Conservation (phyloP, 345 rosid genomes). For the Aquilaria sinensis region DNA sequence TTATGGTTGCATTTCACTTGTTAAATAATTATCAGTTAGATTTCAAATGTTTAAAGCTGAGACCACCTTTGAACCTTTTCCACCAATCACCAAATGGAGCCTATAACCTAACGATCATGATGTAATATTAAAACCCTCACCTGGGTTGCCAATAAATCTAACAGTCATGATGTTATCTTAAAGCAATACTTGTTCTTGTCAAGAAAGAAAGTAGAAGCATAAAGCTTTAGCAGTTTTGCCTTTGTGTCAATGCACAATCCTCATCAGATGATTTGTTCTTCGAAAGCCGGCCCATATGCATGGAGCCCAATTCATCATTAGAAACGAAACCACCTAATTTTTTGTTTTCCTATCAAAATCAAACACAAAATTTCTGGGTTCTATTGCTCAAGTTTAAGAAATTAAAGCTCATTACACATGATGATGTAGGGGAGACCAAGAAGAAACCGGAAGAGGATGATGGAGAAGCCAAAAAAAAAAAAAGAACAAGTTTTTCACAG, state of each 20-base stretch:
- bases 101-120: too few relatives aligned
- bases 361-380: constrained; percentile 73
- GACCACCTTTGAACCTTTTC: too few relatives aligned
- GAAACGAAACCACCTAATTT: constrained; percentile 41
- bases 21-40: too few relatives aligned
- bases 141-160: too few relatives aligned
- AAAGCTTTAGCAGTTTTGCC: too few relatives aligned
- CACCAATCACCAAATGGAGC: too few relatives aligned
- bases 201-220: too few relatives aligned
- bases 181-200: too few relatives aligned
- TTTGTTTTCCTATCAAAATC: constrained; percentile 66
- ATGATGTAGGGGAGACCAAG: constrained; percentile 15
- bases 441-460: constrained; percentile 12
- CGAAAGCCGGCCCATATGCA: constrained; percentile 56
- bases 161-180: too few relatives aligned
- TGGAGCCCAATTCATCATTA: constrained; percentile 35
- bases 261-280: constrained; percentile 75
- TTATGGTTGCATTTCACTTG: too few relatives aligned
- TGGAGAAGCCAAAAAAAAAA: constrained; percentile 16
- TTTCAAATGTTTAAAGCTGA: too few relatives aligned
- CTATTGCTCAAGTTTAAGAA: constrained; percentile 66
- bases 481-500: constrained; percentile 43
- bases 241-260: constrained; percentile 24
- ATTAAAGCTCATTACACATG: constrained; percentile 25
- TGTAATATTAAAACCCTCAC: too few relatives aligned